These are phyloP conservation scores for Globisporangium canariense DNA, from an alignment of 352 stramenopile species.

Conservation along the genomic window DNA sequence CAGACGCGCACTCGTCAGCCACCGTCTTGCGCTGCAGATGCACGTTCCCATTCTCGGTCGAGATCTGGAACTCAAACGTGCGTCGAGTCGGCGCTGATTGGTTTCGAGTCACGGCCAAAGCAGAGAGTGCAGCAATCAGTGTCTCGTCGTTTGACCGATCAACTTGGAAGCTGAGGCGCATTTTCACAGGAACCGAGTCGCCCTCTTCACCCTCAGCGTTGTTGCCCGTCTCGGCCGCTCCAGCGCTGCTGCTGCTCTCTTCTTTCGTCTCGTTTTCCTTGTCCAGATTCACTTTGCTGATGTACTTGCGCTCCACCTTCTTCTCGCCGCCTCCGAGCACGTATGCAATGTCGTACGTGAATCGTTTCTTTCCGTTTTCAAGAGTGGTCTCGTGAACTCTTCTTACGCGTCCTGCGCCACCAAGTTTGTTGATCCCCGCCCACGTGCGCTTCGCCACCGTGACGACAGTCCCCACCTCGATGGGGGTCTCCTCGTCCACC, in stretches of 20 bases:
- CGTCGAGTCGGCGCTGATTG: slow-evolving; percentile 15
- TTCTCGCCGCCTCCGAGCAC: slow-evolving; percentile 73
- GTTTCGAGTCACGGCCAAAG: not conserved
- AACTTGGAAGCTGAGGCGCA: slow-evolving; percentile 28
- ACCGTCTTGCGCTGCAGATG: slow-evolving; percentile 29
- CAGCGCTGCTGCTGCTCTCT: slow-evolving; percentile 11
- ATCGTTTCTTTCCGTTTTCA: slow-evolving; percentile 36
- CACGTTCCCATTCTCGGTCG: slow-evolving; percentile 37
- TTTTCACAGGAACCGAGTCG: slow-evolving; percentile 17
- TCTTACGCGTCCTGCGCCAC: slow-evolving; percentile 63
- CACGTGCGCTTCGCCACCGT: slow-evolving; percentile 79
- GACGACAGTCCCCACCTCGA: slow-evolving; percentile 59
- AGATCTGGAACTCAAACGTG: slow-evolving; percentile 44
- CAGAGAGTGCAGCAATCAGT: slow-evolving; percentile 3
- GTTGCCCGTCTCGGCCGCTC: not conserved
- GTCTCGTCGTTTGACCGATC: slow-evolving; percentile 21
- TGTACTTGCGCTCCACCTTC: slow-evolving; percentile 78
- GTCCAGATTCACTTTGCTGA: slow-evolving; percentile 55
- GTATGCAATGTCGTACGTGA: slow-evolving; percentile 72
- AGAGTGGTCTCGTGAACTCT: slow-evolving; percentile 48
- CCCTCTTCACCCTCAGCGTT: slow-evolving; percentile 15
- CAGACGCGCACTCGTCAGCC: not conserved
- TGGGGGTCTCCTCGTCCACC: slow-evolving; percentile 40
- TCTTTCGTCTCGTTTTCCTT: slow-evolving; percentile 27
- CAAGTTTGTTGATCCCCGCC: slow-evolving; percentile 86